Base-by-base conservation (phyloP, 305 asterid genomes). In the Fraxinus sp. region DNA sequence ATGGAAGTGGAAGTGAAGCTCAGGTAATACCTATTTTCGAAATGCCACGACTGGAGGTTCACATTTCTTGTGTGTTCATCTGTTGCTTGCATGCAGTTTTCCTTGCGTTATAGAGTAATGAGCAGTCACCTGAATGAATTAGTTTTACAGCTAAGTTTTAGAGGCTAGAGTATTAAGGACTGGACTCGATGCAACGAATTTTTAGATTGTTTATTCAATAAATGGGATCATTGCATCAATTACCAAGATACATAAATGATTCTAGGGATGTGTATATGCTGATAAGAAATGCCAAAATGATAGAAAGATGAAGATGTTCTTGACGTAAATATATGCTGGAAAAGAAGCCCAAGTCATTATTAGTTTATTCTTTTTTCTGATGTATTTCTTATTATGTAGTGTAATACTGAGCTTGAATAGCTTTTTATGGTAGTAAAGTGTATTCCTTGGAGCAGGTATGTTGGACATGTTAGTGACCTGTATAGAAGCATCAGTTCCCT, bases 1-100 rank as follows among this genome's bases (percentile, higher is more conserved):
- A 71, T 32, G 76, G 76, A 30, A 71, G 76, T 71, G 76, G 76
- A 32, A 71, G 76, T 71, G 76, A 71, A 71, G 33, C 76, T 71
- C 76, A 71, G 76, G 76, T 71, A 71, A 32, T 66, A 71, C 44
- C 22, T 71, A 71, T 71, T 71, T 68, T 33, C 24, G 6, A 71
- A 71, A 71, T 71, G 76, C 41, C 76, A 33, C 3, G 11, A 30
- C 36, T 71, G 41, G 18, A 71, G 76, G 18, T 14, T 71, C 76
- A 71, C 76, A 71, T 30, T 32, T 68, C 74, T 5, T 55, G 26
- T n/a, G 16, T 71, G 76, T 71, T 14, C 76, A 13, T 71, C 41
- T 32, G 22, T 71, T 71, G 76, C 44, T 32, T 32, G 44, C 76
- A 32, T 71, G 76, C 20, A 32, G 44, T 33, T 71, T 66, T 30